Conservation (phyloP, 2,329 filamentous ascomycete genomes). For the Scedosporium boydii region DNA sequence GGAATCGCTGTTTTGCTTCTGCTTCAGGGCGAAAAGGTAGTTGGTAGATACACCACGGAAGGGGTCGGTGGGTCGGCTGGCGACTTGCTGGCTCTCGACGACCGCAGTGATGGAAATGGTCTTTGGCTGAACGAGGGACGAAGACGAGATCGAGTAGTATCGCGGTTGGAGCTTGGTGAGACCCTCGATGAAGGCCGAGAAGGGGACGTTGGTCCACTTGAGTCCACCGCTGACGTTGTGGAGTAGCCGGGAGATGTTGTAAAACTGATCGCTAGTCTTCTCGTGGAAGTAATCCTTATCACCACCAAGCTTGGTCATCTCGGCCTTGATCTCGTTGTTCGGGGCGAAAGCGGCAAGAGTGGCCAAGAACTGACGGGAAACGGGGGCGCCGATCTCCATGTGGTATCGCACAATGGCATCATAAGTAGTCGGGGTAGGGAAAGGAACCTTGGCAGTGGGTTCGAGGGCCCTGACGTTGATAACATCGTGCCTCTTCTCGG, state of each 20-base stretch:
- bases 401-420: conserved; percentile 91
- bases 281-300: conserved; percentile 95
- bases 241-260: conserved; percentile 84
- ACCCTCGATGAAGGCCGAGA: conserved; percentile 90
- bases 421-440: conserved; percentile 94
- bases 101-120: conserved; percentile 93
- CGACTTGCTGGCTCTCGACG: conserved; percentile 73
- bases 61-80: conserved; percentile 57
- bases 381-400: conserved; percentile 89
- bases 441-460: conserved; percentile 92
- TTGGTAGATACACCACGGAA: conserved; percentile 96
- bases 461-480: conserved; percentile 87
- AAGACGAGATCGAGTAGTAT: conserved; percentile 99
- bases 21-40: conserved; percentile 87
- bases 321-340: conserved; percentile 71
- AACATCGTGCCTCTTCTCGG: conserved; percentile 68
- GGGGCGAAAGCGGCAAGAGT: conserved; percentile 84
- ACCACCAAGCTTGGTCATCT: conserved; percentile 78
- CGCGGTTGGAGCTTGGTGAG: conserved; percentile 91
- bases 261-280: conserved; percentile 69
- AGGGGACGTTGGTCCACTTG: conserved; percentile 77
- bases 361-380: conserved; percentile 90
- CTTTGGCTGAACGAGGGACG: conserved; percentile 85
- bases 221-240: conserved; percentile 61
- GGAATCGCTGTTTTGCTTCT: conserved; percentile 88